Conservation (phyloP, 768 basidiomycete genomes). For the Tulasnella sp. region DNA sequence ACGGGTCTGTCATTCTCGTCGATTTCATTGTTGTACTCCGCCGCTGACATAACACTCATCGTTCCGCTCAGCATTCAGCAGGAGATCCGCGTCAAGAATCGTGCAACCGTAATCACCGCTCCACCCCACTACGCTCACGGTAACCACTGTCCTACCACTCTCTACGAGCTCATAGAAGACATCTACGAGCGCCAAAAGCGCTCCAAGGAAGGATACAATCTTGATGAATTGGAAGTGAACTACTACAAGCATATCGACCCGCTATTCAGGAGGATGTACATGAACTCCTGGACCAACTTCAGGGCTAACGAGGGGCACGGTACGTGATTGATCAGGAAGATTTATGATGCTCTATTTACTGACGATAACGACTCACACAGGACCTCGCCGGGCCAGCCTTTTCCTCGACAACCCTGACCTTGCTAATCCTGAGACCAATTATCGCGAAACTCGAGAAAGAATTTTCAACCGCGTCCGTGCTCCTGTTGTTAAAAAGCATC, state of each 20-base stretch:
- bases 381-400: neutral
- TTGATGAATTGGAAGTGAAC: no score
- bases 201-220: neutral
- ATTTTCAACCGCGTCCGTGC: constrained; percentile 1
- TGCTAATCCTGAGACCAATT: neutral
- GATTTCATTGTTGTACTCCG: no score
- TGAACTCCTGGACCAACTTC: constrained; percentile 13
- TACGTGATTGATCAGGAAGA: neutral
- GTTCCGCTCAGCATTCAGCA: no score
- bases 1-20: no score
- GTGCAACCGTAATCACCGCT: neutral
- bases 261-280: neutral
- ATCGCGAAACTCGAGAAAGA: neutral
- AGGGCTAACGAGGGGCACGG: constrained; percentile 15
- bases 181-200: constrained; percentile 15
- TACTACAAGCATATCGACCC: constrained; percentile 12
- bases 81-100: neutral
- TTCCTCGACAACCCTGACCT: neutral
- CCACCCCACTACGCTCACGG: constrained; percentile 7
- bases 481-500: neutral
- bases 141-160: constrained; percentile 5
- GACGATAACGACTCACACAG: neutral
- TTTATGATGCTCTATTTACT: no score
- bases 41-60: no score
- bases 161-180: constrained; percentile 17